Base-by-base conservation (phyloP, 2,329 filamentous ascomycete genomes). In the Neonectria ditissima region DNA sequence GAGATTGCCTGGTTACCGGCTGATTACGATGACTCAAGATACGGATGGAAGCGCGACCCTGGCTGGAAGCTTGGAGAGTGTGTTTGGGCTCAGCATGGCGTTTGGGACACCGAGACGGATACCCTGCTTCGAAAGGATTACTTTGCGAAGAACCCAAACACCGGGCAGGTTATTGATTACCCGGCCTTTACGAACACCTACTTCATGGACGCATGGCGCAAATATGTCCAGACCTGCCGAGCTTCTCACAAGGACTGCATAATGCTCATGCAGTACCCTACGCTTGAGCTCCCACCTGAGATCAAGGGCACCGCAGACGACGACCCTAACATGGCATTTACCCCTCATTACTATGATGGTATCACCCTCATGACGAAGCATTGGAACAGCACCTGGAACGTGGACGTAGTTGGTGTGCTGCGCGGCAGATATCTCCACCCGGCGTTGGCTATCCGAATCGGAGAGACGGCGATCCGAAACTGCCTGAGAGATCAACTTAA, bases 291-390 rank as follows among this genome's bases (percentile, higher is more conserved):
- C 13, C 96, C 96, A 0, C 96, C 97, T 0, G 84, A 84, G 47
- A 91, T 98, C 76, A 97, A 96, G 77, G 94, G 90, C 13, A 97
- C 94, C 0, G 82, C 85, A 28, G 95, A 98, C 74, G 94, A 98
- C 72, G 94, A 99, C 70, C 89, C 89, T 4, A 92, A 91, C 66
- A 91, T 98, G 87, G 92, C 94, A 2, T 98, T 97, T 77, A 91
- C 96, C 10, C 93, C 94, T 2, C 96, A 99, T 79, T 99, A 93
- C 76, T 99, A 99, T 78, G 96, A 99, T 72, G 96, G 96, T 11
- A 91, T 99, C 59, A 99, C 96, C 0, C 84, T 99, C 4, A 92
- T 99, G 86, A 98, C 93, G 13, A 99, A 99, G 80, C 97, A 97
- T 78, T 99, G 96, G 96, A 99, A 98, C 76, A 91, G 94, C 41